phyloP scores from a whole-genome alignment of 768 basidiomycete genomes.

The Xerocomus spinulosus region DNA sequence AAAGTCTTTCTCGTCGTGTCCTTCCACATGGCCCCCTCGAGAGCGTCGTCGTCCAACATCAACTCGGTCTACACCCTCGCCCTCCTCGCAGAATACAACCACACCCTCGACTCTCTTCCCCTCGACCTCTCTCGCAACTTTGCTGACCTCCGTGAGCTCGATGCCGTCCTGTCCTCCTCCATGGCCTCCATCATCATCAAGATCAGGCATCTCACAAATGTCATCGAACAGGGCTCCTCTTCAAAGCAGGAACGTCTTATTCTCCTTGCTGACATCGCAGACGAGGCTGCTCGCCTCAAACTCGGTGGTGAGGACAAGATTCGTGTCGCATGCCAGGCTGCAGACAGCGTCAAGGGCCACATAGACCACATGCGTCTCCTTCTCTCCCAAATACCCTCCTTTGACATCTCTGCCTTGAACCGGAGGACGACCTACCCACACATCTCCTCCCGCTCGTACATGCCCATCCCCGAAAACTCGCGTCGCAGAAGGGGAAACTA shows the following conservation, averaged over 20 bases:
- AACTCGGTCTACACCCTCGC: constrained; percentile 58
- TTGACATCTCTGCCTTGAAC: constrained; percentile 52
- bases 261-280: constrained; percentile 88
- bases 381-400: constrained; percentile 58
- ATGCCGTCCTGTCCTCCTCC: constrained; percentile 91
- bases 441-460: constrained; percentile 62
- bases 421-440: constrained; percentile 73
- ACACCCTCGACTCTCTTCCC: constrained; percentile 90
- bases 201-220: constrained; percentile 66
- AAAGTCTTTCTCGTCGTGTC: not conserved
- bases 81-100: constrained; percentile 79
- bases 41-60: constrained; percentile 30
- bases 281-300: constrained; percentile 87
- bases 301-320: constrained; percentile 98
- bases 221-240: constrained; percentile 63
- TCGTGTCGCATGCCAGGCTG: constrained; percentile 85
- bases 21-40: constrained; percentile 36
- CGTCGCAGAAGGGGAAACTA: constrained; percentile 55
- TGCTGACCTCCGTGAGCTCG: constrained; percentile 95
- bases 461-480: constrained; percentile 67
- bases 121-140: constrained; percentile 91
- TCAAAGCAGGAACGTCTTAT: constrained; percentile 72
- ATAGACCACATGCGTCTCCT: constrained; percentile 57
- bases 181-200: constrained; percentile 77
- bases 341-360: constrained; percentile 77